phyloP scores from a whole-genome alignment of 2,329 filamentous ascomycete genomes.

The Ceratocystis ficicola region DNA sequence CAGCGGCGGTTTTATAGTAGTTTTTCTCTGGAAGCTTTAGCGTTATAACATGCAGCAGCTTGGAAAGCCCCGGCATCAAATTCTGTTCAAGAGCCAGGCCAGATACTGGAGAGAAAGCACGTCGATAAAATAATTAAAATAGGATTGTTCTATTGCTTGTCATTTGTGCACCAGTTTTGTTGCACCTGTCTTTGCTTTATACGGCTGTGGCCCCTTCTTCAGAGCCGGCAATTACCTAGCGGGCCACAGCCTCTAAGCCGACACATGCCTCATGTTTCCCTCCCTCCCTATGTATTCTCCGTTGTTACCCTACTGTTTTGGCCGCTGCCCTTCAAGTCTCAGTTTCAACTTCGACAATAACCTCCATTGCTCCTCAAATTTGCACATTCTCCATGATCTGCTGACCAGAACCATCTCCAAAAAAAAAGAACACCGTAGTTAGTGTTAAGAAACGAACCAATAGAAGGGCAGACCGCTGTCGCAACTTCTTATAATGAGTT shows the following conservation, averaged over 20 bases:
- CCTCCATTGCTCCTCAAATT: neutral
- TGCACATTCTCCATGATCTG: neutral
- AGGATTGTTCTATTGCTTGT: neutral
- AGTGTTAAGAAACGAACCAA: neutral
- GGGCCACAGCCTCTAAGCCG: neutral
- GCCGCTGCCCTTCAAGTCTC: neutral
- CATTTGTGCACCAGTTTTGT: neutral
- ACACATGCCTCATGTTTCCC: conserved; percentile 2
- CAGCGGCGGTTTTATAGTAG: conserved; percentile 3
- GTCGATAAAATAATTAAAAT: conserved; percentile 9
- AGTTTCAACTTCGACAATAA: neutral
- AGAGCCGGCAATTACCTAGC: neutral
- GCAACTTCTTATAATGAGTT: neutral
- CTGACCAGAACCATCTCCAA: neutral
- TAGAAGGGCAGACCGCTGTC: neutral
- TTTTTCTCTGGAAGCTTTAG: neutral
- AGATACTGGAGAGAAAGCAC: neutral
- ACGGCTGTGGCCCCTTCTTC: neutral
- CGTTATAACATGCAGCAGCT: conserved; percentile 4
- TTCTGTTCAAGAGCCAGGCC: neutral
- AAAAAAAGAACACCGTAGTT: neutral
- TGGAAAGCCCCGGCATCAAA: neutral
- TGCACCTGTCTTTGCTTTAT: neutral
- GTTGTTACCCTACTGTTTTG: no score
- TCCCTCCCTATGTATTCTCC: neutral